Conservation (phyloP, 2,329 filamentous ascomycete genomes). For the Epichloe aotearoae region DNA sequence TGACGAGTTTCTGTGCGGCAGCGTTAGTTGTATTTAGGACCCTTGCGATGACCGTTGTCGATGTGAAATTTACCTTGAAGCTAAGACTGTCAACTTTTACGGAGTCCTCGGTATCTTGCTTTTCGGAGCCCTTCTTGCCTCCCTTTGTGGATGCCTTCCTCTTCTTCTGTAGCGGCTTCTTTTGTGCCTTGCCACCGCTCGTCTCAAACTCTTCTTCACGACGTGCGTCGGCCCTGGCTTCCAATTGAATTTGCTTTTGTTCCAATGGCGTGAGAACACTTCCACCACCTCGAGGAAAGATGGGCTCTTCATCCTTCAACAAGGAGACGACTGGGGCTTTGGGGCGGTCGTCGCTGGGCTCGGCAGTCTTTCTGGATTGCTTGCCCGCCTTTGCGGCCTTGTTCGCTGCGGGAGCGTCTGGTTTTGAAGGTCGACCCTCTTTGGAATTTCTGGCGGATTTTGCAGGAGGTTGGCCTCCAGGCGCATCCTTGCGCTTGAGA, state of each 20-base stretch:
- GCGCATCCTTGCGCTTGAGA: slow-evolving; percentile 45
- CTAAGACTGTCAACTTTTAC: slow-evolving; percentile 77
- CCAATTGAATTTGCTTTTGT: slow-evolving; percentile 89
- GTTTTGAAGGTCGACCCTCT: slow-evolving; percentile 35
- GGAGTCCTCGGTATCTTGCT: slow-evolving; percentile 31
- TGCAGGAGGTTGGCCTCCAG: slow-evolving; percentile 33
- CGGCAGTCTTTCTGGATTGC: slow-evolving; percentile 19
- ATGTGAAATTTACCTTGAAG: slow-evolving; percentile 54
- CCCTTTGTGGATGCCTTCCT: slow-evolving; percentile 39
- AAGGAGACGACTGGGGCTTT: slow-evolving; percentile 28
- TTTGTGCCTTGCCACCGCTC: slow-evolving; percentile 25
- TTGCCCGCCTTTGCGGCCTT: slow-evolving; percentile 13
- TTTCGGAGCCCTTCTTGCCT: slow-evolving; percentile 38
- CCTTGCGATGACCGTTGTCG: neutral
- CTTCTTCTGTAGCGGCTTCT: slow-evolving; percentile 38
- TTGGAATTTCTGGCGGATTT: slow-evolving; percentile 35
- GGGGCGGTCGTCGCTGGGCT: slow-evolving; percentile 12
- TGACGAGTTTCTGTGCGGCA: slow-evolving; percentile 53
- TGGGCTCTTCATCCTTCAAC: slow-evolving; percentile 65
- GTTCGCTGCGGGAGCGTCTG: slow-evolving; percentile 19
- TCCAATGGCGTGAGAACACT: slow-evolving; percentile 86
- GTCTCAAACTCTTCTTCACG: slow-evolving; percentile 64
- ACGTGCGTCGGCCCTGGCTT: slow-evolving; percentile 82
- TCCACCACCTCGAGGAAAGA: slow-evolving; percentile 86
- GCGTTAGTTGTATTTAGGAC: slow-evolving; percentile 12